Evolutionary conservation across 2,329 filamentous ascomycete species (phyloP), one percentile per base, ranked within the genome.

Genomic region (Monilinia fructigena): DNA sequence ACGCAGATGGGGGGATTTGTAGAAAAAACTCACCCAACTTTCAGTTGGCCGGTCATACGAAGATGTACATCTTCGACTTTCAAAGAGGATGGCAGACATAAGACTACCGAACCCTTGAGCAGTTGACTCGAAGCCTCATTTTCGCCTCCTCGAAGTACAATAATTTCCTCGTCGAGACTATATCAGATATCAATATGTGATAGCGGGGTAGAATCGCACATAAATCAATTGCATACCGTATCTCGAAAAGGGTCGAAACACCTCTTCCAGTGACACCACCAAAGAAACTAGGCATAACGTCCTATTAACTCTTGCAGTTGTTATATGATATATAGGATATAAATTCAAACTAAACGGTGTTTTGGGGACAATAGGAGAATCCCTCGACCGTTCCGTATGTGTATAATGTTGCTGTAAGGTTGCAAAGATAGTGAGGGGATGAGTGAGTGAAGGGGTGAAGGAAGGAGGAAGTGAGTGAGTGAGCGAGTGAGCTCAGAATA

Each of bases 101-200:
- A 81, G 47, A 93, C 88, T 42, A 94, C 79, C 31, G 85, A 86
- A 56, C 91, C 91, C 74, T 89, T 90, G 71, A 95, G 79, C 64
- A 91, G 79, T 73, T 92, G 90, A 68, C 89, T 91, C 54, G 89
- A 85, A 56, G 91, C 89, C 75, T 94, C 91, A 75, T 90, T 83
- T 66, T 91, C 88, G 71, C 80, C 84, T 68, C 91, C 91, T 63
- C 91, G 88, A 70, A 95, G 89, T 40, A 94, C 88, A 67, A 94
- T 86, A 66, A 93, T 90, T 73, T 92, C 88, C 74, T 89, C 89
- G 63, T 93, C 89, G 68, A 93, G 84, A 63, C 91, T 93, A 73
- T 93, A 73, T 65, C 20, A 62, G 18, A 31, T 28, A n/a, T 68
- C 40, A 68, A 55, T 26, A 53, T 12, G 26, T 40, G 54, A 72